Conservation (phyloP, 805 yeast species). For the Kodamaea neixiangensis region DNA sequence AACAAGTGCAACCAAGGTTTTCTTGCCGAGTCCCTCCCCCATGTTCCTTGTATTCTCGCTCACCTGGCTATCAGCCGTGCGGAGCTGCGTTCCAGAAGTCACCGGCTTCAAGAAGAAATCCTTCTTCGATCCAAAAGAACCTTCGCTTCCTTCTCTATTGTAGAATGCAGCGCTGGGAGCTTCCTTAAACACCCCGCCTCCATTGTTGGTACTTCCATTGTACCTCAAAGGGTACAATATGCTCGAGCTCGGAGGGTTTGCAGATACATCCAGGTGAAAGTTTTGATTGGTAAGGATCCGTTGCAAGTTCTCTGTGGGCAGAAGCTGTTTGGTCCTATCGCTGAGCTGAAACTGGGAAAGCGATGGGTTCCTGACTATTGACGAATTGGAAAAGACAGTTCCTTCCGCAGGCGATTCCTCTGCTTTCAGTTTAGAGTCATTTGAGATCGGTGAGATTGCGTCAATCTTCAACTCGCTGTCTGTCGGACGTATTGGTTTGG, state of each 20-base stretch:
- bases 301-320: background rate
- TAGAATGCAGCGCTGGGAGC: conserved; percentile 9
- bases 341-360: background rate
- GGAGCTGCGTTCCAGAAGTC: background rate
- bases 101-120: background rate
- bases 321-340: background rate
- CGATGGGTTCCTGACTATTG: background rate
- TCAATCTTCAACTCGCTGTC: conserved; percentile 2
- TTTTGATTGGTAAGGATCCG: background rate
- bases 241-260: conserved; percentile 1
- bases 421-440: background rate
- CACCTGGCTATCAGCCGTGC: background rate
- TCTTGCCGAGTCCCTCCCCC: conserved; percentile 4
- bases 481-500: background rate
- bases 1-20: conserved; percentile 5
- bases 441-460: conserved; percentile 6
- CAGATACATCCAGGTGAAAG: background rate
- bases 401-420: background rate
- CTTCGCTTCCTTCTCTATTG: background rate
- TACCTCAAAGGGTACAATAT: conserved; percentile 18
- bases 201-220: conserved; percentile 4
- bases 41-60: background rate
- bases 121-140: background rate
- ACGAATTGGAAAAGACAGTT: background rate
- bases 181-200: conserved; percentile 17